These are phyloP conservation scores for Cladosporium sp. DNA, from an alignment of 2,329 filamentous ascomycete genomes.

Conservation along the genomic window DNA sequence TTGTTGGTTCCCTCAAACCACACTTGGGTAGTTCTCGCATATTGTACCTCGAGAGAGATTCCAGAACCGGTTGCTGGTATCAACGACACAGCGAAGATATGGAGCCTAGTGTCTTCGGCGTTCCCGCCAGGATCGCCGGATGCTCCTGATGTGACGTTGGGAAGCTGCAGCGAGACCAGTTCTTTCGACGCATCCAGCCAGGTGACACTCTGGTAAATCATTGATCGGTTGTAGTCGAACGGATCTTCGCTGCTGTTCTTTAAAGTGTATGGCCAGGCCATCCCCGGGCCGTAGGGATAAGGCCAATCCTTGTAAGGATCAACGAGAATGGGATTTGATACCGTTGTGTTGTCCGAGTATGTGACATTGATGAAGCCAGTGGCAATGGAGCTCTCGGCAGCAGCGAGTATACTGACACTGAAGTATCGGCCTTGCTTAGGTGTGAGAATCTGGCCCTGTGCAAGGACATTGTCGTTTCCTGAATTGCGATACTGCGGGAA, in stretches of 20 bases:
- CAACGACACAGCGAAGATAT: slow-evolving; percentile 43
- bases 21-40: slow-evolving; percentile 44
- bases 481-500: slow-evolving; percentile 40
- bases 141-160: slow-evolving; percentile 39
- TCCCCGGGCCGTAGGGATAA: slow-evolving; percentile 43
- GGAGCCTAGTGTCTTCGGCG: slow-evolving; percentile 34
- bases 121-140: slow-evolving; percentile 36
- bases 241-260: slow-evolving; percentile 40
- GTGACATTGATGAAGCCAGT: slow-evolving; percentile 41
- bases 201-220: slow-evolving; percentile 43
- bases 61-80: slow-evolving; percentile 32
- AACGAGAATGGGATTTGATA: slow-evolving; percentile 37
- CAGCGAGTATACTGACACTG: slow-evolving; percentile 43
- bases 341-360: slow-evolving; percentile 41
- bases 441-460: slow-evolving; percentile 38
- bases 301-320: slow-evolving; percentile 44
- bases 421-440: slow-evolving; percentile 39
- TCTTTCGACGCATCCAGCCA: slow-evolving; percentile 44
- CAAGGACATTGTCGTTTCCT: slow-evolving; percentile 43
- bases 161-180: slow-evolving; percentile 38
- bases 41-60: slow-evolving; percentile 38
- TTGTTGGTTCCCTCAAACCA: slow-evolving; percentile 43
- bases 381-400: slow-evolving; percentile 42
- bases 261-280: slow-evolving; percentile 43
- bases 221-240: slow-evolving; percentile 42